phyloP scores from a whole-genome alignment of 2,329 filamentous ascomycete genomes.

The Ustulina deusta region DNA sequence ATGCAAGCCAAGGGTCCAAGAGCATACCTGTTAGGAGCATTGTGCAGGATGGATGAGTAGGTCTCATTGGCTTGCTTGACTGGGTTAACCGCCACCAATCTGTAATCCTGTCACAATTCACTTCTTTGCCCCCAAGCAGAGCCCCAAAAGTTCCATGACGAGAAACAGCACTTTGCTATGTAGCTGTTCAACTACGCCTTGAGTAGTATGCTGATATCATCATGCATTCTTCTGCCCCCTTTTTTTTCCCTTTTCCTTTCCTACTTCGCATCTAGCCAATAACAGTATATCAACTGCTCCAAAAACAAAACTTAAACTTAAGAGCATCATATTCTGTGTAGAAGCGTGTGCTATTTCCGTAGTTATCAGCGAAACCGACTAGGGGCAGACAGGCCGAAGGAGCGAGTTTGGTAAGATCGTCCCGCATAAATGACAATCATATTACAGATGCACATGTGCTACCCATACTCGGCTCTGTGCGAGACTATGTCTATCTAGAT shows the following conservation, averaged over 20 bases:
- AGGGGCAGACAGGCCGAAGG: no score
- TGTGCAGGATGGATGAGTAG: not conserved
- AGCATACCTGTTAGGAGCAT: conserved; percentile 5
- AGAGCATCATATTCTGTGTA: no score
- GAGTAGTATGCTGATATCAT: no score
- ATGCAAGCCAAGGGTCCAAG: not conserved
- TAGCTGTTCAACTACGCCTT: not conserved
- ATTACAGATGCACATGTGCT: no score
- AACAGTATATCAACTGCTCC: no score
- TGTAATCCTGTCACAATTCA: conserved; percentile 17
- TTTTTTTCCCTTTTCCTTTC: not conserved
- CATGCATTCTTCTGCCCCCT: no score
- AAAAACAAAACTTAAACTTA: no score
- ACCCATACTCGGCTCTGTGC: not conserved
- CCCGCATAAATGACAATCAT: no score
- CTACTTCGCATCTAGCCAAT: not conserved
- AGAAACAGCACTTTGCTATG: not conserved
- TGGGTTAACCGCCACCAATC: conserved; percentile 33
- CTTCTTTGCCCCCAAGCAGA: not conserved
- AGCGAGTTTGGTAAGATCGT: no score
- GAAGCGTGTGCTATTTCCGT: no score
- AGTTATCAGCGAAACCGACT: no score
- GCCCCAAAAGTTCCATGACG: no score
- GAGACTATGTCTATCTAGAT: not conserved
- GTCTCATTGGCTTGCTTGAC: conserved; percentile 14